Base-by-base conservation (phyloP, 495 filamentous ascomycete genomes). In the Xylaria bambusicola region DNA sequence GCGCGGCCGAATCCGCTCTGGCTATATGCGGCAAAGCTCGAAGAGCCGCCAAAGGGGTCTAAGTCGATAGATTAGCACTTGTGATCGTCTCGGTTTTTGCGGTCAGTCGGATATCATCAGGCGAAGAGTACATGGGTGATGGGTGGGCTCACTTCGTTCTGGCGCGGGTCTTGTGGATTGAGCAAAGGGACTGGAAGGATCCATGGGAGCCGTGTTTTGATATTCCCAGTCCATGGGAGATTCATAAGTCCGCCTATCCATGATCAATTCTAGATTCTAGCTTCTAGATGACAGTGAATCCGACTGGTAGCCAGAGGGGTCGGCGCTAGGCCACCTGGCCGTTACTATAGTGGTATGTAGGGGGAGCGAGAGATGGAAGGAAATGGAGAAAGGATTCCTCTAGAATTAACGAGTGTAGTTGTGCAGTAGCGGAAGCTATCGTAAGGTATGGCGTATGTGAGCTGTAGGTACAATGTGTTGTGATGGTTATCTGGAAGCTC, bases 221-320 rank as follows among this genome's bases (percentile, higher is more conserved):
- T 77, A 78, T 52, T 81, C 75, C 77, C 77, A 81, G 52, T 81
- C 78, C 78, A 81, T 81, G 45, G 69, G 75, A 57, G 75, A 70
- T 52, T 79, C 78, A 41, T 66, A 73, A 0, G 69, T 75, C 60
- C 78, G 72, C 38, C 73, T 69, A 8, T 76, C 70, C 77, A 81
- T 80, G 24, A 6, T 33, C 29, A 33, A 33, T 5, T 5, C 29
- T 5, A 10, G 10, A 33, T 33, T n/a, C n/a, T n/a, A n/a, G n/a
- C n/a, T n/a, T n/a, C n/a, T n/a, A n/a, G n/a, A n/a, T n/a, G n/a
- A n/a, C n/a, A n/a, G n/a, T n/a, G n/a, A n/a, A n/a, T n/a, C n/a
- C n/a, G n/a, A n/a, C n/a, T n/a, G n/a, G n/a, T n/a, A n/a, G n/a
- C n/a, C n/a, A n/a, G n/a, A n/a, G n/a, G n/a, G n/a, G n/a, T n/a